Conservation (phyloP, 2,329 filamentous ascomycete species). For the Gaeumannomyces tritici region DNA sequence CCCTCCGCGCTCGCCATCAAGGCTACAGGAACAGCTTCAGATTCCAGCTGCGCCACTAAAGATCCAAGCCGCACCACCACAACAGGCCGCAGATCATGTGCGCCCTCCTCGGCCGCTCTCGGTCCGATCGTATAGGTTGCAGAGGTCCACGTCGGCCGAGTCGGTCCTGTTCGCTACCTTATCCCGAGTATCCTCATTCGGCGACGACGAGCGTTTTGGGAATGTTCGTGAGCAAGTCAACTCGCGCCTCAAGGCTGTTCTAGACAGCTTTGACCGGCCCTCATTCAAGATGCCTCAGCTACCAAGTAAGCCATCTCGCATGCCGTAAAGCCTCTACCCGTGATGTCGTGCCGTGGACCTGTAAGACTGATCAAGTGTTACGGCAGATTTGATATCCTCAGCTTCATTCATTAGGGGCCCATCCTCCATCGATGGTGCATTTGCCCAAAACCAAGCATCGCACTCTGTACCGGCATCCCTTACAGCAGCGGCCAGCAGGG, state of each 20-base stretch:
- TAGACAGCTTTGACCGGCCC: constrained; percentile 73
- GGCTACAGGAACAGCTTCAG: constrained; percentile 6
- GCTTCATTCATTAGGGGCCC: neutral
- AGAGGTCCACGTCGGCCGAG: constrained; percentile 64
- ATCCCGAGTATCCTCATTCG: constrained; percentile 72
- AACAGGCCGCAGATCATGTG: constrained; percentile 2
- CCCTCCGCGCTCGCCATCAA: constrained; percentile 3
- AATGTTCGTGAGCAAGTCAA: constrained; percentile 80
- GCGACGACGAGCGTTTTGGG: constrained; percentile 73
- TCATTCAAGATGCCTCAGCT: constrained; percentile 63
- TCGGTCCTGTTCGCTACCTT: constrained; percentile 67
- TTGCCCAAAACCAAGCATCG: neutral
- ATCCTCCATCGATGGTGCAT: neutral
- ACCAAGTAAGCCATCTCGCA: constrained; percentile 24
- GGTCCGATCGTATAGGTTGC: constrained; percentile 26
- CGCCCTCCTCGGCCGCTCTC: constrained; percentile 12
- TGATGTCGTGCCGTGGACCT: neutral
- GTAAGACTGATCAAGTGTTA: neutral
- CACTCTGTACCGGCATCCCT: neutral
- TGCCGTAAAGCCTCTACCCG: neutral
- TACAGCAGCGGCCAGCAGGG: neutral
- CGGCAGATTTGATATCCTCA: neutral
- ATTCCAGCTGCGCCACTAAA: neutral
- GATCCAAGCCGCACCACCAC: neutral
- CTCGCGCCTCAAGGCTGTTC: constrained; percentile 80